A percentile compares a stretch with the other conserved stretches of the same genome.
phyloP scores from a whole-genome alignment of 2,329 filamentous ascomycete genomes.

The Trichoderma atroviride region DNA sequence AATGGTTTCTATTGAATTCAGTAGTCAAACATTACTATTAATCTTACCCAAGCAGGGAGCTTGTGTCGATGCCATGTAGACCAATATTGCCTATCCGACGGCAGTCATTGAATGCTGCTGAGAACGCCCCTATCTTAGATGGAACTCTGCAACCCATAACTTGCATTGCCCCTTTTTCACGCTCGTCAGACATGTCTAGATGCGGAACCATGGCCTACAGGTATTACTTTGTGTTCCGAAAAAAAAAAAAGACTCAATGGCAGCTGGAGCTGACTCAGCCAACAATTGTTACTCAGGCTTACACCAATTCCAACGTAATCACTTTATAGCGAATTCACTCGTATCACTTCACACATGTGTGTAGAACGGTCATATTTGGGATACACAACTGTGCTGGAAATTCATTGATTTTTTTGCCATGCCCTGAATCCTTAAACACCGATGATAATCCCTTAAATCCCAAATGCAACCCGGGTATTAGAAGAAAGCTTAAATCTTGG shows the following conservation, averaged over 20 bases:
- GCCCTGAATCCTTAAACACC: slow-evolving; percentile 48
- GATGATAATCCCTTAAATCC: slow-evolving; percentile 42
- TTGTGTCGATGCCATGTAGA: neutral
- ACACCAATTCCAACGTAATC: neutral
- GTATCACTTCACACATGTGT: slow-evolving; percentile 13
- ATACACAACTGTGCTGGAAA: slow-evolving; percentile 41
- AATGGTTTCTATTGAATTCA: neutral
- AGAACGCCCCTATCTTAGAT: neutral
- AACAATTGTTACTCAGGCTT: neutral
- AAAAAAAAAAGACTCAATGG: neutral
- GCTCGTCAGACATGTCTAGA: neutral
- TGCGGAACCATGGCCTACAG: neutral
- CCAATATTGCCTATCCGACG: slow-evolving; percentile 5
- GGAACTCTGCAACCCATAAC: neutral
- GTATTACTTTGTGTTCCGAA: neutral
- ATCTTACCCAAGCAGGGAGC: neutral
- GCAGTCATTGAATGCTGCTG: neutral
- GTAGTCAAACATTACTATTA: neutral
- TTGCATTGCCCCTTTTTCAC: neutral
- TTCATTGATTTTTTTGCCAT: slow-evolving; percentile 48
- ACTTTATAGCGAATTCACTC: slow-evolving; percentile 11
- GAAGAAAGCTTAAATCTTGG: slow-evolving; percentile 82
- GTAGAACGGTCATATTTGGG: slow-evolving; percentile 19
- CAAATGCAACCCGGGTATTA: slow-evolving; percentile 46
- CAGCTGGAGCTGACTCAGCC: neutral